Base-by-base conservation (phyloP, 768 basidiomycete genomes). In the Xanthoconium stramineum region DNA sequence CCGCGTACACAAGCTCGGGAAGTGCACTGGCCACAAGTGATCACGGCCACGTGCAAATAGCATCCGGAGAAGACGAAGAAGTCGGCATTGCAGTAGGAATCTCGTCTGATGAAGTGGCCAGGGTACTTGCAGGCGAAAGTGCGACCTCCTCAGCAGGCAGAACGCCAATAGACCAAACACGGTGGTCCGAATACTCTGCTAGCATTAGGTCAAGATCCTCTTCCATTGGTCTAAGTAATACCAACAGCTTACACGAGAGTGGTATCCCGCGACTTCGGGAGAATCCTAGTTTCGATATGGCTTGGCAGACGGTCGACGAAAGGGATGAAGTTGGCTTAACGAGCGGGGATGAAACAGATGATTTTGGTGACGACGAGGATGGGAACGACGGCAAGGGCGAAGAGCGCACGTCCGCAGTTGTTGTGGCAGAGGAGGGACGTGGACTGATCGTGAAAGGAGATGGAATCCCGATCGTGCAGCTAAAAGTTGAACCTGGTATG, bases 381-480 rank as follows among this genome's bases (percentile, higher is more conserved):
- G 76, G 75, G 6, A 69, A 76, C 9, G 77, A 80, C n/a, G 73
- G 76, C 33, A 76, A 76, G 15, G 79, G 82, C 38, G 86, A 88
- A 50, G 87, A 90, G 62, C 80, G 86, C 50, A 91, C 91, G 0
- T 83, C 87, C 50, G 89, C 89, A 14, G 78, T 83, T 46, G 83
- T 92, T 55, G 77, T 93, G 48, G 91, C 88, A 32, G 90, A 93
- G 62, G 88, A 92, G 74, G 90, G 91, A 19, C 82, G 86, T 44
- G 89, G 88, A n/a, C 73, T 91, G 63, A 91, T 94, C 58, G 86
- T 92, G 0, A 84, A 83, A 55, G 88, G 85, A 17, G 83, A 86
- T 56, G 83, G 80, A 45, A 69, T 78, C 56, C 79, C 86, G 45
- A 76, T 89, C 49, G 69, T 73, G 6, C 80, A 86, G 51, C 76